phyloP scores from a whole-genome alignment of 192 early-diverging fungal species.

The Backusella australiensis region DNA sequence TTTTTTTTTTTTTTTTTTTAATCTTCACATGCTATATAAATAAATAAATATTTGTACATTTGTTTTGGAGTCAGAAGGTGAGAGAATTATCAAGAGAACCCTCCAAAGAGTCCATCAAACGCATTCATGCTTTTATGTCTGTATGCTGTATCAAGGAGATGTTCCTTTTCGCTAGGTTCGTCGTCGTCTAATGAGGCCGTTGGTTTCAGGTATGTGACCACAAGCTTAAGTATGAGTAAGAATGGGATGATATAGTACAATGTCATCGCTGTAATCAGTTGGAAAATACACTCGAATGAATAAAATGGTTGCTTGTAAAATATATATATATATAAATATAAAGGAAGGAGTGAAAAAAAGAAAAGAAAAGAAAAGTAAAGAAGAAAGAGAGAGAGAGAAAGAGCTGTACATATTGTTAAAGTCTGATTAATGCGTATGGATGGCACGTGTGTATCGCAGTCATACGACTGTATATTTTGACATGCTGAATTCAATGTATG shows the following conservation, averaged over 20 bases:
- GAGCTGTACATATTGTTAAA: background rate
- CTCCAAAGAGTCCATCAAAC: background rate
- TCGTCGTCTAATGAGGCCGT: background rate
- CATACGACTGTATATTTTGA: background rate
- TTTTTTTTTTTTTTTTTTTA: too few relatives aligned
- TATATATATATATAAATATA: too few relatives aligned
- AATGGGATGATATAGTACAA: constrained; percentile 6
- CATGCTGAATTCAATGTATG: background rate
- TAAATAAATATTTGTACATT: background rate
- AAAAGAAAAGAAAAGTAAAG: background rate
- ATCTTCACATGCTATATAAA: background rate
- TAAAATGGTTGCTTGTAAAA: background rate
- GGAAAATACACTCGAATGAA: background rate
- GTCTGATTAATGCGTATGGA: background rate
- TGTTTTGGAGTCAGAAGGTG: background rate
- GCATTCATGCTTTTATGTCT: background rate
- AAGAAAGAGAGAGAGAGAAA: background rate
- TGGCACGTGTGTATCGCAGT: background rate
- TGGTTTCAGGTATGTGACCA: background rate
- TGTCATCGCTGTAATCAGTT: background rate
- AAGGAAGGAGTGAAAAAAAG: background rate
- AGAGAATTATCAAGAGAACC: background rate
- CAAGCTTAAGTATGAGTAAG: background rate
- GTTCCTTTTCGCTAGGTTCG: background rate
- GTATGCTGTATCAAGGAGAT: background rate